These are phyloP conservation scores for Aphanomyces euteiches DNA, from an alignment of 352 stramenopile species.

Conservation along the genomic window DNA sequence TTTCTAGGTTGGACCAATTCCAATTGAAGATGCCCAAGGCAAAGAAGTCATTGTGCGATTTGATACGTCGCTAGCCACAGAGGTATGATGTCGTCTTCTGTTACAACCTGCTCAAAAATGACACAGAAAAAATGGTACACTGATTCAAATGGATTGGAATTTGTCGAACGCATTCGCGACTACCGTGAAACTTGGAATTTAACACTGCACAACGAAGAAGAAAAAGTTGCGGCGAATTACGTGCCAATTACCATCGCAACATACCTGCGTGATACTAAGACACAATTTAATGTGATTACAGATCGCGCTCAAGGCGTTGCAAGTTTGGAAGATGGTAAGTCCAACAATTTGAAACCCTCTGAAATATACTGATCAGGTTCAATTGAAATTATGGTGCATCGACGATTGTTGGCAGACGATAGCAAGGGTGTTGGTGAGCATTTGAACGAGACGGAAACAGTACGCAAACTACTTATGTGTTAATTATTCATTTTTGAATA, in stretches of 20 bases:
- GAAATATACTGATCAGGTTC: slow-evolving; percentile 34
- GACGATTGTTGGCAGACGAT: slow-evolving; percentile 91
- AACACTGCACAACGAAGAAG: slow-evolving; percentile 79
- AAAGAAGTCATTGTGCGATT: slow-evolving; percentile 96
- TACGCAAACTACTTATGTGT: neutral
- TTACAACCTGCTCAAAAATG: neutral
- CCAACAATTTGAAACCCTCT: neutral
- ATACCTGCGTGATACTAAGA: slow-evolving; percentile 87
- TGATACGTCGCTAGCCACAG: slow-evolving; percentile 36
- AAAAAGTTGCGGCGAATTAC: slow-evolving; percentile 96
- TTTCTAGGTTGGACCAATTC: slow-evolving; percentile 40
- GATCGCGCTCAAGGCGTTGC: slow-evolving; percentile 91
- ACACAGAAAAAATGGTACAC: slow-evolving; percentile 72
- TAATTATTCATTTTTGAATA: slow-evolving; percentile 26
- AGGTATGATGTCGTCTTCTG: neutral
- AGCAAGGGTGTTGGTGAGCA: slow-evolving; percentile 88
- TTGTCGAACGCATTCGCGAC: slow-evolving; percentile 87
- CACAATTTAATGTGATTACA: slow-evolving; percentile 85
- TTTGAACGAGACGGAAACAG: slow-evolving; percentile 90
- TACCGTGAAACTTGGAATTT: slow-evolving; percentile 89
- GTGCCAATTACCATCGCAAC: slow-evolving; percentile 93
- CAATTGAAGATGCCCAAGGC: slow-evolving; percentile 70
- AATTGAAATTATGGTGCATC: slow-evolving; percentile 97
- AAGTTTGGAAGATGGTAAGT: slow-evolving; percentile 78
- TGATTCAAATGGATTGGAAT: slow-evolving; percentile 95